Base-by-base conservation (phyloP, 805 yeast genomes). In the Saturnispora quitensis region DNA sequence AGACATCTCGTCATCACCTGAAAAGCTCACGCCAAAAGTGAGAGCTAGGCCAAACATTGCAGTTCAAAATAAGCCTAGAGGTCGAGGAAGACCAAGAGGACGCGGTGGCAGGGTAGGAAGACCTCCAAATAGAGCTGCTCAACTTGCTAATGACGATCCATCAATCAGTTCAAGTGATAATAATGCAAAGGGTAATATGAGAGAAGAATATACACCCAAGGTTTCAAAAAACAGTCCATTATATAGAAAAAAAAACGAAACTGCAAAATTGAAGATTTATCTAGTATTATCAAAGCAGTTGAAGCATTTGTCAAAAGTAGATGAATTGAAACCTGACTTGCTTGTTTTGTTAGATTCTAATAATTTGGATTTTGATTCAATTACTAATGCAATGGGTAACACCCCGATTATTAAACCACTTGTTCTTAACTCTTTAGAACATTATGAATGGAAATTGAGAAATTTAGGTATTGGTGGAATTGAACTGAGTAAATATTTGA, bases 301-400 rank as follows among this genome's bases (percentile, higher is more conserved):
- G 40, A 65, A 66, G 20, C 67, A 66, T 62, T 50, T 63, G 57
- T 22, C 64, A 62, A 59, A 61, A 35, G 61, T 65, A 47, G 68
- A 67, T 25, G 68, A 64, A 24, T 64, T 68, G 50, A 60, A 65
- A 35, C 61, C 76, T 47, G 75, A 77, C 55, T 59, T 71, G 35
- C 71, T 78, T 25, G 60, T 79, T 1, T 71, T 80, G n/a, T 70
- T 79, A 54, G 82, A 79, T 61, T 69, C 77, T 5, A 58, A 59
- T 45, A 54, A 56, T 50, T 45, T 40, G 15, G 53, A 56, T 45
- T 53, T 51, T 47, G 52, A 53, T 25, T 50, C 51, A 7, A 13
- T 54, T 31, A 43, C 57, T 1, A 35, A 36, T 24, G 43, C 49
- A 13, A 40, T 52, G 31, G 44, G 53, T 27, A 58, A 58, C 50